phyloP scores from a whole-genome alignment of 2,329 filamentous ascomycete species.

The Talaromyces sp. region DNA sequence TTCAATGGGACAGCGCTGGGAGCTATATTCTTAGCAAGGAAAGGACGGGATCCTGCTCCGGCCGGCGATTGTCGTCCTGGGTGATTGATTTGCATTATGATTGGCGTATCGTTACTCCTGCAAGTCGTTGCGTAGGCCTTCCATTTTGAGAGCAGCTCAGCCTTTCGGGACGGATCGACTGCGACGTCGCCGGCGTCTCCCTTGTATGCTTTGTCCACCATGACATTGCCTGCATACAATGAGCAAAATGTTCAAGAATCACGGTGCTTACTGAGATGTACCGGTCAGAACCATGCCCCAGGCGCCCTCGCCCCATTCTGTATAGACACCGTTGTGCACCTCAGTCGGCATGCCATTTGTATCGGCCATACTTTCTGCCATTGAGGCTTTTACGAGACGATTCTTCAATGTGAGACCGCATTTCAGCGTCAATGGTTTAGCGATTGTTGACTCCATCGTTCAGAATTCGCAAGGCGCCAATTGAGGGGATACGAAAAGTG shows the following conservation, averaged over 20 bases:
- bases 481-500: neutral
- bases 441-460: slow-evolving; percentile 13
- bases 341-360: slow-evolving; percentile 3
- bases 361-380: slow-evolving; percentile 15
- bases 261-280: slow-evolving; percentile 18
- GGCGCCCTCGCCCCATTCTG: slow-evolving; percentile 47
- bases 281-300: slow-evolving; percentile 46
- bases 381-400: slow-evolving; percentile 14
- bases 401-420: slow-evolving; percentile 14
- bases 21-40: slow-evolving; percentile 32
- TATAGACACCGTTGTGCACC: slow-evolving; percentile 38
- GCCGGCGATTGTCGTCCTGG: slow-evolving; percentile 44
- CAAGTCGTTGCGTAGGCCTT: slow-evolving; percentile 28
- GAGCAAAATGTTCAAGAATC: neutral
- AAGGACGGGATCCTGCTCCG: slow-evolving; percentile 35
- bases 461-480: neutral
- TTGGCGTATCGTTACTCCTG: slow-evolving; percentile 40
- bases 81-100: slow-evolving; percentile 45
- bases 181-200: slow-evolving; percentile 31
- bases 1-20: slow-evolving; percentile 40
- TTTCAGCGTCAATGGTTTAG: slow-evolving; percentile 12
- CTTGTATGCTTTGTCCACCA: slow-evolving; percentile 45
- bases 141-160: slow-evolving; percentile 25
- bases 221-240: slow-evolving; percentile 34
- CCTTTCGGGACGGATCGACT: neutral